These are phyloP conservation scores for Phytophthora citricola DNA, from an alignment of 352 stramenopile species.

Conservation along the genomic window DNA sequence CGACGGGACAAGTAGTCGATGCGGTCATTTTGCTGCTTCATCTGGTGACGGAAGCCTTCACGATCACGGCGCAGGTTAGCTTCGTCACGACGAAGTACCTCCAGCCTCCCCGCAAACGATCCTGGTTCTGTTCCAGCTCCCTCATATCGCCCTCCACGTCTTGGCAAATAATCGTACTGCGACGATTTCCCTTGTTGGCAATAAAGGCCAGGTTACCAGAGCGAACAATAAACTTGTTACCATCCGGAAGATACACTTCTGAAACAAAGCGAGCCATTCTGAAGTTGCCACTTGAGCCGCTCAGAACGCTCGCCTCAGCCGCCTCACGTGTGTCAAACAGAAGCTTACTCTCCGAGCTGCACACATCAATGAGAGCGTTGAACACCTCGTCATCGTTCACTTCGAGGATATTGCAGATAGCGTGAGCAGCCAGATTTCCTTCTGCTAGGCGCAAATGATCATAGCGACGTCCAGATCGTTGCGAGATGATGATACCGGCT, in stretches of 20 bases:
- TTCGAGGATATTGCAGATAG: slow-evolving; percentile 82
- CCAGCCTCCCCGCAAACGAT: slow-evolving; percentile 56
- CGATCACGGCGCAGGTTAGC: slow-evolving; percentile 47
- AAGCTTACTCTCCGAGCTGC: slow-evolving; percentile 78
- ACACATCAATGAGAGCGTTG: slow-evolving; percentile 83
- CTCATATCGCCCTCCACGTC: slow-evolving; percentile 70
- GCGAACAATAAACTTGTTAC: slow-evolving; percentile 83
- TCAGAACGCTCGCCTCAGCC: slow-evolving; percentile 63
- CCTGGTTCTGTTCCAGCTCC: slow-evolving; percentile 61
- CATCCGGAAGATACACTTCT: slow-evolving; percentile 74
- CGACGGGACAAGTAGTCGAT: slow-evolving; percentile 64
- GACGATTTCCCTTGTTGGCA: slow-evolving; percentile 66
- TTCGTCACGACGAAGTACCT: slow-evolving; percentile 65
- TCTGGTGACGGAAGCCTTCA: slow-evolving; percentile 49
- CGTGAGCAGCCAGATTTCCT: slow-evolving; percentile 55
- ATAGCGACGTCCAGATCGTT: slow-evolving; percentile 62
- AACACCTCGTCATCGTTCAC: slow-evolving; percentile 82
- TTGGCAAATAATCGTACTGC: slow-evolving; percentile 77
- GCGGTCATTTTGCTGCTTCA: slow-evolving; percentile 56
- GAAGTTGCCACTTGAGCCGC: slow-evolving; percentile 62
- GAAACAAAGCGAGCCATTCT: slow-evolving; percentile 69
- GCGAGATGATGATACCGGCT: slow-evolving; percentile 83
- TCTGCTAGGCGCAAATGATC: slow-evolving; percentile 62
- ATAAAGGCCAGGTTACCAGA: slow-evolving; percentile 84
- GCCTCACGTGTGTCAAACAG: slow-evolving; percentile 68